Evolutionary conservation across 805 yeast species (phyloP).

Genomic region (Candida awuae): DNA sequence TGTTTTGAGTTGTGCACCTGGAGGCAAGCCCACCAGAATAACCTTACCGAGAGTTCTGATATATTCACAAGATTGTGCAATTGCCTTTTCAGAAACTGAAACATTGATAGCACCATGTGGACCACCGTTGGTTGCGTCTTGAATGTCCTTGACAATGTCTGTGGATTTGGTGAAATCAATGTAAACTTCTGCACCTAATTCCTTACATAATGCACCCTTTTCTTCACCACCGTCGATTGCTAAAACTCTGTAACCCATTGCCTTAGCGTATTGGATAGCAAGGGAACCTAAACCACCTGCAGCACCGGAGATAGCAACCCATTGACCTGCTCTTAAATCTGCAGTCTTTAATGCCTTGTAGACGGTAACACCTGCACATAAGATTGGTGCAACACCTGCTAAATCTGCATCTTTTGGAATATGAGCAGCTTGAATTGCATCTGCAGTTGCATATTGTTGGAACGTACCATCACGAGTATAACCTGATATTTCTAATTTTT

Average conservation of each 20-base stretch:
- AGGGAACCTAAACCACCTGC: slow-evolving; percentile 76
- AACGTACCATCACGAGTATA: slow-evolving; percentile 85
- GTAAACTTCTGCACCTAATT: slow-evolving; percentile 56
- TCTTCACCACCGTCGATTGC: slow-evolving; percentile 73
- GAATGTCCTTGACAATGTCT: slow-evolving; percentile 36
- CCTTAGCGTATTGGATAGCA: slow-evolving; percentile 68
- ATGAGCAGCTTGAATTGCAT: slow-evolving; percentile 77
- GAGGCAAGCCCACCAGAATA: slow-evolving; percentile 65
- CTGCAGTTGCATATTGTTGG: slow-evolving; percentile 86
- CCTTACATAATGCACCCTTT: slow-evolving; percentile 44
- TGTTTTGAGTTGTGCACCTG: slow-evolving; percentile 64
- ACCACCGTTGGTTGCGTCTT: slow-evolving; percentile 41
- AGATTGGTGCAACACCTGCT: slow-evolving; percentile 70
- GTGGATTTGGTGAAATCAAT: slow-evolving; percentile 43
- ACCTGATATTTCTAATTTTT: slow-evolving; percentile 71
- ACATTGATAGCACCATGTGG: slow-evolving; percentile 64
- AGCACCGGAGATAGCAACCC: slow-evolving; percentile 72
- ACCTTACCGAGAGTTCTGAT: slow-evolving; percentile 55
- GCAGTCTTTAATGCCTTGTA: slow-evolving; percentile 86
- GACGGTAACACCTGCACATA: slow-evolving; percentile 87
- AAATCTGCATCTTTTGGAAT: slow-evolving; percentile 67
- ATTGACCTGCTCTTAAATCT: slow-evolving; percentile 61
- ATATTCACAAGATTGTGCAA: slow-evolving; percentile 49
- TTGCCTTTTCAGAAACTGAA: slow-evolving; percentile 47
- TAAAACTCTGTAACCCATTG: slow-evolving; percentile 64